Percentiles rank a stretch among this genome's conserved stretches.
phyloP scores from a whole-genome alignment of 768 basidiomycete genomes.

The Scleroderma citrinum region DNA sequence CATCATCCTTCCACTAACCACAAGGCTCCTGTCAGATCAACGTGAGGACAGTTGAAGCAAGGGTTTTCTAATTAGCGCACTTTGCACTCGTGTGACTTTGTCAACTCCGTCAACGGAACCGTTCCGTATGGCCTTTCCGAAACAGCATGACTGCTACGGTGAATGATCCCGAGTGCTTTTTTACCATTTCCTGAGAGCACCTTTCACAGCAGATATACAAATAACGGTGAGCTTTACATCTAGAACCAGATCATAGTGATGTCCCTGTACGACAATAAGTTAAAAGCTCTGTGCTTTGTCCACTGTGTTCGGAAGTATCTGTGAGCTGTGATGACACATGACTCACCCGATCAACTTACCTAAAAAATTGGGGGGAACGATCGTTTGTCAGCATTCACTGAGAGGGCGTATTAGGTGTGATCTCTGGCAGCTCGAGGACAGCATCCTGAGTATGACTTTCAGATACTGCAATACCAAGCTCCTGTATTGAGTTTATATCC shows the following conservation, averaged over 20 bases:
- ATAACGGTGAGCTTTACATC: conserved; percentile 17
- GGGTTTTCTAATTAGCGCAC: conserved; percentile 26
- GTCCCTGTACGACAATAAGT: conserved; percentile 11
- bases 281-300: conserved; percentile 3
- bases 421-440: conserved; percentile 13
- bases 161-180: conserved; percentile 14
- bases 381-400: conserved; percentile 13
- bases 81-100: conserved; percentile 29
- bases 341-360: conserved; percentile 17
- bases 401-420: conserved; percentile 22
- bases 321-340: conserved; percentile 11
- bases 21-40: conserved; percentile 29
- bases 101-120: conserved; percentile 15
- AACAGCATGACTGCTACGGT: conserved; percentile 5
- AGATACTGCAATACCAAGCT: conserved; percentile 12
- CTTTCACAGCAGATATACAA: conserved; percentile 22
- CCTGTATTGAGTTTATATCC: conserved; percentile 29
- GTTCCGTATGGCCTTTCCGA: conserved; percentile 1
- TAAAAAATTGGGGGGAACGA: conserved; percentile 12
- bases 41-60: conserved; percentile 26
- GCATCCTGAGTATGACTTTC: conserved; percentile 14
- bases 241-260: conserved; percentile 14
- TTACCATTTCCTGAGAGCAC: conserved; percentile 16
- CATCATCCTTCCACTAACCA: conserved; percentile 21
- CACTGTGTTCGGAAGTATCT: conserved; percentile 13